Percentiles rank a stretch among this genome's conserved stretches.
phyloP scores from a whole-genome alignment of 768 basidiomycete species.

The Termitomyces sp. region DNA sequence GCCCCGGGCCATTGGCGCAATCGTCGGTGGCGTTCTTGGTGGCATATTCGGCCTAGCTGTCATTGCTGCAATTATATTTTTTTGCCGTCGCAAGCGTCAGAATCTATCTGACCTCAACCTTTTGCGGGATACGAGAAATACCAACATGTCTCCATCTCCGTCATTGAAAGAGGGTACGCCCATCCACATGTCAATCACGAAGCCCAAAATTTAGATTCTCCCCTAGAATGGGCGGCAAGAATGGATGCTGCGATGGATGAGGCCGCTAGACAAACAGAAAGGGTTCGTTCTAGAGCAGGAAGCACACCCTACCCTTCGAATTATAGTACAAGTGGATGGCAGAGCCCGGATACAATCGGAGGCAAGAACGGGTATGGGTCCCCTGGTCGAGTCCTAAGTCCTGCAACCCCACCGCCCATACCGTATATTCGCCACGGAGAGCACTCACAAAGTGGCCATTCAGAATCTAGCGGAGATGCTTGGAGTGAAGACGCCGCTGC shows the following conservation, averaged over 20 bases:
- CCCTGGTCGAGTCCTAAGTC: neutral
- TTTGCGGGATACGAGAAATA: neutral
- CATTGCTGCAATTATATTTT: neutral
- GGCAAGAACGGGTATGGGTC: neutral
- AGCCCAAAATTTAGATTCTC: too few species aligned
- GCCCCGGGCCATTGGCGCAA: neutral
- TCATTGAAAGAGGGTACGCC: conserved; percentile 3
- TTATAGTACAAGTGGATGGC: neutral
- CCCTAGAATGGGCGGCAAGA: conserved; percentile 5
- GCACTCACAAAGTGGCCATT: neutral
- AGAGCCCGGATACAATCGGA: neutral
- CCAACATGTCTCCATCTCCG: neutral
- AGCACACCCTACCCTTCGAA: neutral
- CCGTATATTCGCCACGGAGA: neutral
- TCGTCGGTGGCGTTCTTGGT: conserved; percentile 5
- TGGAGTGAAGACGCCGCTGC: neutral
- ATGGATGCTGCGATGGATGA: conserved; percentile 3
- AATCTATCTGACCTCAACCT: neutral
- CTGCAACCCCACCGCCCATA: too few species aligned
- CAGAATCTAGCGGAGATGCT: neutral
- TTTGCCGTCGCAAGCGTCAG: neutral
- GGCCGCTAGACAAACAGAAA: conserved; percentile 5
- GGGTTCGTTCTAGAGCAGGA: neutral
- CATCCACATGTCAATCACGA: neutral
- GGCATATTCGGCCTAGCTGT: neutral